Conservation (phyloP, 2,329 filamentous ascomycete species). For the Tolypocladium endophyticum region DNA sequence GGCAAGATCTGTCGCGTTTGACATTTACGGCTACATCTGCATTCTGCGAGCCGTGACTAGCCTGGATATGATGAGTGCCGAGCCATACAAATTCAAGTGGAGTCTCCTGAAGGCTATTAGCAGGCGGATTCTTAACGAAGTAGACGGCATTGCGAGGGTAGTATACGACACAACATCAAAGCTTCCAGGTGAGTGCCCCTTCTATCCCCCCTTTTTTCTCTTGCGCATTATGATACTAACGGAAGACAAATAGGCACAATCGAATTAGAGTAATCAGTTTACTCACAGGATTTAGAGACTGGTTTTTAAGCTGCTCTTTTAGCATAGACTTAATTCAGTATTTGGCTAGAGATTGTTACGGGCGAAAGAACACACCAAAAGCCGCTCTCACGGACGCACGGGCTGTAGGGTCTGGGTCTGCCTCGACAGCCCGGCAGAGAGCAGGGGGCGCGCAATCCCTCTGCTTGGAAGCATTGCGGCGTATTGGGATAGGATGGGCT, state of each 20-base stretch:
- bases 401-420: no score
- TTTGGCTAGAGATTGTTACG: no score
- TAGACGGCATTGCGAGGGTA: background rate
- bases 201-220: background rate
- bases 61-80: background rate
- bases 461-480: no score
- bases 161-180: background rate
- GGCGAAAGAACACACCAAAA: no score
- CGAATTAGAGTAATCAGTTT: background rate
- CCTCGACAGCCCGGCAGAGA: no score
- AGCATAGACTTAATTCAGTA: no score
- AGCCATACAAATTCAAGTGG: background rate
- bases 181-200: background rate
- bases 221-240: no score
- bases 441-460: no score
- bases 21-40: background rate
- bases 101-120: background rate
- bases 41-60: background rate
- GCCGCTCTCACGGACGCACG: no score
- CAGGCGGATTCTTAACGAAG: background rate
- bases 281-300: background rate
- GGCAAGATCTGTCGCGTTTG: no score
- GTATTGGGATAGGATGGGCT: no score
- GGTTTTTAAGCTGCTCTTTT: background rate
- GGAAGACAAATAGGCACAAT: background rate